phyloP scores from a whole-genome alignment of 768 basidiomycete genomes.

The Boletellus sp. region DNA sequence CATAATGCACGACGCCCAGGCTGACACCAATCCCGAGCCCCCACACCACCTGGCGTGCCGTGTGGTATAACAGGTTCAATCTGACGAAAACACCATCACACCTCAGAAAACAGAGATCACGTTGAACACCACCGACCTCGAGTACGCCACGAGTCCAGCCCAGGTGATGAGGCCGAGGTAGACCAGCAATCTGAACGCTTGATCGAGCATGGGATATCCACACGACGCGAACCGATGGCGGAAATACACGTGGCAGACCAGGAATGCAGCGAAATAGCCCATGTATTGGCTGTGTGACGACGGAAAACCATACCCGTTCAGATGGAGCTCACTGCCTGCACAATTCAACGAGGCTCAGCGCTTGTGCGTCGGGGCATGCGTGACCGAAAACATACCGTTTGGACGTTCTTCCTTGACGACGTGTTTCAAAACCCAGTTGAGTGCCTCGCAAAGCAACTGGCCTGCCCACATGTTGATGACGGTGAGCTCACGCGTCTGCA shows the following conservation, averaged over 20 bases:
- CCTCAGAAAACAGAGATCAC: too few species aligned
- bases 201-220: constrained; percentile 50
- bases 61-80: constrained; percentile 71
- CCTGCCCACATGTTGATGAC: constrained; percentile 83
- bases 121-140: constrained; percentile 48
- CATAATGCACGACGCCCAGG: constrained; percentile 55
- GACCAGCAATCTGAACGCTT: constrained; percentile 42
- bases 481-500: constrained; percentile 75
- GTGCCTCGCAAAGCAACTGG: constrained; percentile 64
- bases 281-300: constrained; percentile 90
- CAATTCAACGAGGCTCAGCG: constrained; percentile 2
- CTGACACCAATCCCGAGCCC: constrained; percentile 61
- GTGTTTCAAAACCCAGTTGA: constrained; percentile 69
- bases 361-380: background rate
- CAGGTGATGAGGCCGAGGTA: constrained; percentile 51
- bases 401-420: constrained; percentile 68
- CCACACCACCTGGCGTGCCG: constrained; percentile 68
- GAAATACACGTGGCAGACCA: constrained; percentile 68
- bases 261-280: constrained; percentile 80
- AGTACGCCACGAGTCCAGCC: constrained; percentile 71
- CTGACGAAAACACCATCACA: constrained; percentile 33
- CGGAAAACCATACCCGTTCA: constrained; percentile 78
- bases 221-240: constrained; percentile 61
- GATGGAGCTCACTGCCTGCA: constrained; percentile 18
- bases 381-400: constrained; percentile 40